Percentiles rank a stretch among this genome's conserved stretches.
Evolutionary conservation across 2,329 filamentous ascomycete species (phyloP).

Genomic region (Capronia americana): DNA sequence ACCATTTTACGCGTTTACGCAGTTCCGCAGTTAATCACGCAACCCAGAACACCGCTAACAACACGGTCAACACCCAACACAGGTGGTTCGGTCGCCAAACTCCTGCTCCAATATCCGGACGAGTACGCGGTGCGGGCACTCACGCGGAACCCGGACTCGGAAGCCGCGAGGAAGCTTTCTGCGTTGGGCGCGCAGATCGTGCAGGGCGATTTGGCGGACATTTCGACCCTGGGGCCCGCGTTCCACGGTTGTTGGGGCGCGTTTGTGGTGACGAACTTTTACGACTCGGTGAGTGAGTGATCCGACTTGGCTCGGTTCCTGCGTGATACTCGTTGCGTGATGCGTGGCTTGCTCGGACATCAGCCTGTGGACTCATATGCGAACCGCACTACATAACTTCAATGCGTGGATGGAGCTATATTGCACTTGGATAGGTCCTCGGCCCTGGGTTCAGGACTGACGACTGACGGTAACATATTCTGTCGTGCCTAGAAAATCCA

Average conservation of each 20-base stretch:
- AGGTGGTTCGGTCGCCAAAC: slow-evolving; percentile 43
- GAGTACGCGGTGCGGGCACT: slow-evolving; percentile 41
- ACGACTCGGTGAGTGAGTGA: slow-evolving; percentile 24
- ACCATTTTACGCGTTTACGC: too few species aligned
- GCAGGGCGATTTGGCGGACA: slow-evolving; percentile 39
- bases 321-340: not conserved
- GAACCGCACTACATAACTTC: too few species aligned
- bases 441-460: too few species aligned
- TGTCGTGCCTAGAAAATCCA: slow-evolving; percentile 14
- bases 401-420: too few species aligned
- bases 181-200: slow-evolving; percentile 41
- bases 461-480: not conserved
- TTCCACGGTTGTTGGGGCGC: slow-evolving; percentile 33
- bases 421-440: too few species aligned
- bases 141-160: slow-evolving; percentile 42
- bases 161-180: slow-evolving; percentile 35
- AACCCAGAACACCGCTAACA: not conserved
- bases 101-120: slow-evolving; percentile 39
- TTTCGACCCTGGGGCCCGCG: slow-evolving; percentile 18
- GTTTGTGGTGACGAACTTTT: slow-evolving; percentile 35
- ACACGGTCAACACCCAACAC: not conserved
- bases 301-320: not conserved
- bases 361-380: too few species aligned
- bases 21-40: too few species aligned
- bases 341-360: too few species aligned